Evolutionary conservation across 768 basidiomycete genomes (phyloP), one percentile per base, ranked within the genome.

Genomic region (Daedaleopsis nitida): DNA sequence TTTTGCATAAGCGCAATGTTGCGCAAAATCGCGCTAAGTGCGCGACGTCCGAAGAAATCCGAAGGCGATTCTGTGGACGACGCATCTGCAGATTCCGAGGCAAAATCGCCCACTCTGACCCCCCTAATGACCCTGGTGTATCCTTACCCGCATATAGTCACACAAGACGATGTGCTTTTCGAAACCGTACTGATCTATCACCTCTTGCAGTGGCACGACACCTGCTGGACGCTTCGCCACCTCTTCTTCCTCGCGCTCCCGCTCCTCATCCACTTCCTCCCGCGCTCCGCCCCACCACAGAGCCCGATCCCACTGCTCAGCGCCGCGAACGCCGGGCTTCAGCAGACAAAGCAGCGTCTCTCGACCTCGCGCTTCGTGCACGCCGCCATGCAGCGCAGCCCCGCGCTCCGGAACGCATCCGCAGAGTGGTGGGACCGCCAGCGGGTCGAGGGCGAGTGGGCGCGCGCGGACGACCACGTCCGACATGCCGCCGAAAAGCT

Each of bases 161-260:
- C n/a, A n/a, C n/a, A n/a, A n/a, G n/a, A n/a, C n/a, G n/a, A n/a
- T n/a, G n/a, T n/a, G n/a, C n/a, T n/a, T n/a, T n/a, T n/a, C n/a
- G n/a, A n/a, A n/a, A n/a, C n/a, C n/a, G n/a, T 32, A 32, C 27
- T 32, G 7, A 32, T 7, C 27, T 32, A 32, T 32, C 7, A n/a
- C 27, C 27, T 32, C 7, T 32, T 7, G 7, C 61, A 91, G 89
- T 87, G 85, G 85, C 86, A 89, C 73, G 88, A 91, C 69, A 76
- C 69, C 27, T 73, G 87, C 39, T 80, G 82, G 69, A 69, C 78
- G 51, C 62, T 74, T 37, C 88, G 90, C n/a, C 81, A 83, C 55
- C 27, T 77, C 1, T 70, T 88, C 55, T 87, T 91, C 74, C 75
- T 89, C 58, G 8, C 79, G 34, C 76, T 91, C 2, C 86, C 88